These are phyloP conservation scores for Erysimum cheiranthoides DNA, from an alignment of 345 rosid genomes.

Conservation along the genomic window DNA sequence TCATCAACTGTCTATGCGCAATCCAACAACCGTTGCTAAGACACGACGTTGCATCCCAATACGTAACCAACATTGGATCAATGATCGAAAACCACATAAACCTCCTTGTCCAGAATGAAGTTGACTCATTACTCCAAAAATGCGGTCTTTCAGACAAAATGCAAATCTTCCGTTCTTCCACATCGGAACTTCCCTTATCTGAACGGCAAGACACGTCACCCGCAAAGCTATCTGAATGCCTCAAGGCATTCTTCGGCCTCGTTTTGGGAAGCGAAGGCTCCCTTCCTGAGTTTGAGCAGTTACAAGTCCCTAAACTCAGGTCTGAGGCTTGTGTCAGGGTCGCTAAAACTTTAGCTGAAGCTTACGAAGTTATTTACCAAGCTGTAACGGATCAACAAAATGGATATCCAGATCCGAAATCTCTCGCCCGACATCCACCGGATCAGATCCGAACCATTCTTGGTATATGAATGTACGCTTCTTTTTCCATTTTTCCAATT, in stretches of 20 bases:
- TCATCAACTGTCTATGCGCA: slow-evolving; percentile 86
- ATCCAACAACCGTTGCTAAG: slow-evolving; percentile 83
- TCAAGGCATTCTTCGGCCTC: slow-evolving; percentile 85
- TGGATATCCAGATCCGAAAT: slow-evolving; percentile 76
- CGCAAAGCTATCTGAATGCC: slow-evolving; percentile 66
- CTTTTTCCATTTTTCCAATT: not conserved
- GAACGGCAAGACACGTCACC: slow-evolving; percentile 75
- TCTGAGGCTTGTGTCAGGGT: slow-evolving; percentile 75
- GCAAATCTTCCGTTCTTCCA: slow-evolving; percentile 59
- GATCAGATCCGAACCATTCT: slow-evolving; percentile 92
- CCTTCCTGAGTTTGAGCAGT: slow-evolving; percentile 88
- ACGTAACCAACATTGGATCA: slow-evolving; percentile 66
- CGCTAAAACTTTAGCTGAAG: slow-evolving; percentile 78
- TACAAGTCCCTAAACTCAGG: slow-evolving; percentile 93
- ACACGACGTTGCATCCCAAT: slow-evolving; percentile 75
- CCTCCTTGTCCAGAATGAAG: slow-evolving; percentile 84
- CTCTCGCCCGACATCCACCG: slow-evolving; percentile 94
- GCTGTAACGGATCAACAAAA: slow-evolving; percentile 79
- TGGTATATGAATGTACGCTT: slow-evolving; percentile 63
- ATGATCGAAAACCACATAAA: slow-evolving; percentile 76
- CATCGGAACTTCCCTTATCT: slow-evolving; percentile 52
- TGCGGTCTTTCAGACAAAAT: slow-evolving; percentile 75
- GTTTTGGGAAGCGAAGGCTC: slow-evolving; percentile 84
- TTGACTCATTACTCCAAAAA: slow-evolving; percentile 71
- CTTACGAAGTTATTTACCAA: slow-evolving; percentile 73